Evolutionary conservation across 345 rosid species (phyloP), one percentile per base, ranked within the genome.

Genomic region (Cardamine occulta): DNA sequence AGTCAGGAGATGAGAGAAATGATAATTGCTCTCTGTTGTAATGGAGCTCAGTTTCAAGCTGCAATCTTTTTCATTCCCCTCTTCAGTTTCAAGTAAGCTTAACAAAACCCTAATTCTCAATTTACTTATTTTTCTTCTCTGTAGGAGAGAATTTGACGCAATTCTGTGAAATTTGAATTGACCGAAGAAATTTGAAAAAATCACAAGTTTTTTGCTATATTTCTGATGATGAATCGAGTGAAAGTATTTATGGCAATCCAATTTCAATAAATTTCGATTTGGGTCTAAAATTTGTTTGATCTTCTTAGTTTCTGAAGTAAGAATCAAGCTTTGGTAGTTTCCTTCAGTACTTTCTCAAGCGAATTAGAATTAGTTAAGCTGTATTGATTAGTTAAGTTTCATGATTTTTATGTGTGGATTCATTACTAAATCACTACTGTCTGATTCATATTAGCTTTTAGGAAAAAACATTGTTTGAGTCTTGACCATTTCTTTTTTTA

Each of bases 31-130:
- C 63, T 59, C 44, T 35, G 55, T 31, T 45, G 61, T 59, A 45
- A 78, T 78, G 81, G 78, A 78, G 60, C 78, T 78, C 24, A 13
- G 74, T 67, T 8, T 73, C 74, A 78, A 78, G 74, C 35, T 78
- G 7, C 78, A 28, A 61, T 67, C 32, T 66, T 66, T 66, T 78
- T 66, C 74, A 8, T 55, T 45, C 15, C 70, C 69, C 10, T 29
- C 74, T 31, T 66, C 80, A 7, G 63, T 71, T 42, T 66, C 73
- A 19, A 7, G 81, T 79, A 73, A 61, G 74, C 19, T 78, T 1
- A 18, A 56, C 29, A 77, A 48, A 65, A 64, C 73, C 68, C 63
- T 57, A 5, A 10, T 31, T 56, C 24, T 35, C 18, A 15, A 8
- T 64, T 60, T 12, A 2, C 0, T 57, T 31, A 24, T 19, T 54